phyloP scores from a whole-genome alignment of 1,284 basidiomycete genomes.

The Mycosarcoma maydis region DNA sequence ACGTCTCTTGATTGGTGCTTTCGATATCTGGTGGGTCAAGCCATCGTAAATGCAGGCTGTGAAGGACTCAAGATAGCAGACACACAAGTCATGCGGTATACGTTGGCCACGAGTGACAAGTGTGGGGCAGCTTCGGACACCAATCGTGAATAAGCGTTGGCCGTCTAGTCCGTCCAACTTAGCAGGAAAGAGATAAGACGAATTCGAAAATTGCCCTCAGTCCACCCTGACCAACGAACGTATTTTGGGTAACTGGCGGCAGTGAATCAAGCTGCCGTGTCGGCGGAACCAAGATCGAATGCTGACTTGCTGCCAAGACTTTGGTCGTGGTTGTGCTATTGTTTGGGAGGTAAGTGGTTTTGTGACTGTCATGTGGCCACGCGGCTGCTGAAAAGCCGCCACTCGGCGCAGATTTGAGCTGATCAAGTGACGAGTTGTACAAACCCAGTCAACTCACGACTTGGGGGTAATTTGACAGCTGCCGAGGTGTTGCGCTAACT shows the following conservation, averaged over 20 bases:
- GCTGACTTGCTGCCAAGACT: conserved; percentile 7
- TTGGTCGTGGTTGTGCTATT: neutral
- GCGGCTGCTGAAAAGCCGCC: neutral
- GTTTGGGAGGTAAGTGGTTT: neutral
- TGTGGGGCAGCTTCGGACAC: neutral
- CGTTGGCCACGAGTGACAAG: neutral
- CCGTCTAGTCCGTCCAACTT: neutral
- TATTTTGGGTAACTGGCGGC: too few species aligned
- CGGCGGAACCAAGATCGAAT: neutral
- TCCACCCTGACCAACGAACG: too few species aligned
- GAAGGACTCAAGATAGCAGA: too few species aligned
- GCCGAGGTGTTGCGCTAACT: neutral
- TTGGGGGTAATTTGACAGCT: too few species aligned
- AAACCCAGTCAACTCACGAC: too few species aligned
- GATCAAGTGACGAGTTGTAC: too few species aligned
- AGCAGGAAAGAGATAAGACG: neutral
- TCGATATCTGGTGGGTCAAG: neutral
- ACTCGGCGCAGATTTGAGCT: too few species aligned
- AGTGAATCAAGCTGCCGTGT: too few species aligned
- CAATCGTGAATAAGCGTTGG: too few species aligned
- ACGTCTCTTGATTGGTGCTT: neutral
- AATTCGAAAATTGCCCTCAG: neutral
- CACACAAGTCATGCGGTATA: too few species aligned
- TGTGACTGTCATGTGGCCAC: conserved; percentile 13
- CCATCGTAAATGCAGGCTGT: too few species aligned